Percentiles rank a stretch among this genome's conserved stretches.
These are phyloP conservation scores for Aspergillus panamensis DNA, from an alignment of 495 filamentous ascomycete genomes.

Conservation along the genomic window DNA sequence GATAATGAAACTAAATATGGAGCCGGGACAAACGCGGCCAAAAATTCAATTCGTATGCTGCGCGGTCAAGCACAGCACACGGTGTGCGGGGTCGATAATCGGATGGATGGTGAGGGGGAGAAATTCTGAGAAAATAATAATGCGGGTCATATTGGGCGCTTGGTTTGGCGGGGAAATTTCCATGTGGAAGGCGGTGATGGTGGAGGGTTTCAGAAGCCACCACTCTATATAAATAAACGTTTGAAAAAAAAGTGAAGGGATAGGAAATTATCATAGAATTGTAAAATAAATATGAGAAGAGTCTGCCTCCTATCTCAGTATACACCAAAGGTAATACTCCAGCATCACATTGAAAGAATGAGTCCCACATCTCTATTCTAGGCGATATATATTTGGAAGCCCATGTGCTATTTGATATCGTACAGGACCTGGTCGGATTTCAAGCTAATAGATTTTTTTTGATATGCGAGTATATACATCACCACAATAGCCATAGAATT, in stretches of 20 bases:
- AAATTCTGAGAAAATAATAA: conserved; percentile 14
- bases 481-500: too few species aligned
- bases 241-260: neutral
- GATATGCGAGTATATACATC: too few species aligned
- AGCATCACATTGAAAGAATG: too few species aligned
- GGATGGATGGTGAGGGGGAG: conserved; percentile 18
- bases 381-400: too few species aligned
- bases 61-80: conserved; percentile 30
- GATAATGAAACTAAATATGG: neutral
- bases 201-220: neutral
- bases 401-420: too few species aligned
- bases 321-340: too few species aligned
- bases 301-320: too few species aligned
- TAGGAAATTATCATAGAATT: neutral
- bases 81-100: conserved; percentile 14
- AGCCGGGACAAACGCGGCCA: neutral
- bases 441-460: too few species aligned
- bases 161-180: conserved; percentile 31
- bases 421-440: too few species aligned
- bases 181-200: conserved; percentile 28
- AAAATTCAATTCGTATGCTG: conserved; percentile 23
- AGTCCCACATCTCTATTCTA: too few species aligned
- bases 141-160: conserved; percentile 15
- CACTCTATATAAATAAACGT: neutral
- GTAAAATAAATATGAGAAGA: too few species aligned